These are phyloP conservation scores for Escallonia herrerae DNA, from an alignment of 129 eudicot genomes.

Conservation along the genomic window DNA sequence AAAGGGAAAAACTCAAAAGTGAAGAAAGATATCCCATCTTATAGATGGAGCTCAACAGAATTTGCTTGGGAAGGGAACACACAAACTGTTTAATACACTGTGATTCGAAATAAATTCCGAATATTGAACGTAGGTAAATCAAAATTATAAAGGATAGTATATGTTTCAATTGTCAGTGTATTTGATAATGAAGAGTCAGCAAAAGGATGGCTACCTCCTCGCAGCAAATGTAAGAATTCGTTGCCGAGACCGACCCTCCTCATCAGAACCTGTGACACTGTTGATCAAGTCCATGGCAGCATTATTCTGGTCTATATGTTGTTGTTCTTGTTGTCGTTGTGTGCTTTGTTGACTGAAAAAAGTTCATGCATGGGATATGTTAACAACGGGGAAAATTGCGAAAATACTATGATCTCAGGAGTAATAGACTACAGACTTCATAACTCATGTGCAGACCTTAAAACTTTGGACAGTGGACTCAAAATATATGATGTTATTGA, in stretches of 20 bases:
- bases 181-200: background rate
- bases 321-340: constrained; percentile 36
- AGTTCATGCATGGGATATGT: background rate
- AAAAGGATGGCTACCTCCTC: constrained; percentile 43
- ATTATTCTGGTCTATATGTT: constrained; percentile 39
- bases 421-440: too few species aligned
- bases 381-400: background rate
- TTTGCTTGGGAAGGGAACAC: background rate
- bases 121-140: too few species aligned
- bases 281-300: constrained; percentile 81
- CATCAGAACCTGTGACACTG: constrained; percentile 66
- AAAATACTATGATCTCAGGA: background rate
- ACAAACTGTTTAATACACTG: background rate
- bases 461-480: too few species aligned
- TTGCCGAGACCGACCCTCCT: constrained; percentile 87
- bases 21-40: background rate
- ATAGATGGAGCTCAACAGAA: background rate
- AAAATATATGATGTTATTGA: too few species aligned
- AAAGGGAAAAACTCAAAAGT: background rate
- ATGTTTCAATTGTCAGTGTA: background rate
- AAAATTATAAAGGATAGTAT: too few species aligned
- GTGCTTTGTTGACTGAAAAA: constrained; percentile 55
- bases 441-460: too few species aligned
- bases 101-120: too few species aligned
- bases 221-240: constrained; percentile 88